Evolutionary conservation across 257 asterid genomes (phyloP).

Genomic region (Solanum clarkiae): DNA sequence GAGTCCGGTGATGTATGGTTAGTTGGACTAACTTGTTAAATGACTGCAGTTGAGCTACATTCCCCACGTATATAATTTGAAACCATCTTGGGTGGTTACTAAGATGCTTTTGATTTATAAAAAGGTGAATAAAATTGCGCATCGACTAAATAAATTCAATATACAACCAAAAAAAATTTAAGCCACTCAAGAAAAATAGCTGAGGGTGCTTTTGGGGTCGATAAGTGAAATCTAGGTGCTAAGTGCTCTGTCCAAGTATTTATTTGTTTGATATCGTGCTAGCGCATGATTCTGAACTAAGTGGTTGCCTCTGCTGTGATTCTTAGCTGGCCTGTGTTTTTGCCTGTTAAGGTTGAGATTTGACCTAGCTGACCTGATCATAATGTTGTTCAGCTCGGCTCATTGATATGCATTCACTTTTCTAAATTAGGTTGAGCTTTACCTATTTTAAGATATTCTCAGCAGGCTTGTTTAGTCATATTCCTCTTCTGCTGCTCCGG

Average conservation of each 20-base stretch:
- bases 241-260: not conserved
- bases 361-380: not conserved
- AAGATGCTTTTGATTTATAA: not conserved
- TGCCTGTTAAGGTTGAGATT: not conserved
- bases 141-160: not conserved
- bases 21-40: not conserved
- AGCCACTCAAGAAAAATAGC: not conserved
- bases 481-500: not conserved
- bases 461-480: not conserved
- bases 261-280: not conserved
- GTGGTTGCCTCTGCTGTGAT: not conserved
- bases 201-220: not conserved
- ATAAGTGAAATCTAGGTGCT: not conserved
- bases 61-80: not conserved
- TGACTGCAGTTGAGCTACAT: not conserved
- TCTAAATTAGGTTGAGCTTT: not conserved
- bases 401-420: not conserved
- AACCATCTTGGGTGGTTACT: not conserved
- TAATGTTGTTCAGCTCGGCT: not conserved
- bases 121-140: not conserved
- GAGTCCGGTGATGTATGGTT: not conserved
- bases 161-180: not conserved
- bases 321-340: not conserved
- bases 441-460: not conserved
- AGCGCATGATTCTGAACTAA: not conserved